Base-by-base conservation (phyloP, 2,329 filamentous ascomycete genomes). In the Ophiostoma angusticollis region DNA sequence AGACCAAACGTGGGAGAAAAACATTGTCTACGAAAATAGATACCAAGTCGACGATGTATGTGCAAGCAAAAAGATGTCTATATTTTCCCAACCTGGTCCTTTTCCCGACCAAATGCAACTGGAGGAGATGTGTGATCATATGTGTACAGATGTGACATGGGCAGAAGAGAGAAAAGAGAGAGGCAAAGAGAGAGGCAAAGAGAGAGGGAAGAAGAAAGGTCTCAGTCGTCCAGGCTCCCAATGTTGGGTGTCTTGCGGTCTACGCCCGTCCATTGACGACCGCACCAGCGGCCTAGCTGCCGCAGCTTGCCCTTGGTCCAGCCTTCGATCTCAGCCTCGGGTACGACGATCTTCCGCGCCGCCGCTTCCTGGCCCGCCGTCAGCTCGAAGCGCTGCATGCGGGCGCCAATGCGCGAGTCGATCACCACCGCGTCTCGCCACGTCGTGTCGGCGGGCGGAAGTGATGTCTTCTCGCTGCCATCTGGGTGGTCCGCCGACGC, bases 311-410 rank as follows among this genome's bases (percentile, higher is more conserved):
- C 70, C 61, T 78, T 80, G 50, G 75, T 68, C 67, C 75, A 78
- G 14, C 79, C 80, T 56, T 82, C 74, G 44, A 84, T 60, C 54
- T 83, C 78, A 50, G 79, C 75, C 56, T 79, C 70, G 0, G 76
- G 72, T 12, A 80, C 68, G 21, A 67, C 65, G 39, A 86, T 74
- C 41, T 63, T 61, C 32, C 67, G 64, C 1, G 79, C 79, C 41
- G 76, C 70, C 25, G 70, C 72, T 56, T 87, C 82, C 25, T 86
- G 79, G 42, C 82, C 80, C 0, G 72, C 62, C 11, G 59, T 63
- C 18, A 94, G 61, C 54, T 80, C 71, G 52, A 91, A 93, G 38
- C 73, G 74, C 41, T 81, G 71, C 89, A 96, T 95, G 38, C 84
- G 76, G 51, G 69, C 68, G 5, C 72, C 73, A 45, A 95, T 78